Evolutionary conservation across 164 flowering plant species (phyloP).

Genomic region (Hamamelis virginiana): DNA sequence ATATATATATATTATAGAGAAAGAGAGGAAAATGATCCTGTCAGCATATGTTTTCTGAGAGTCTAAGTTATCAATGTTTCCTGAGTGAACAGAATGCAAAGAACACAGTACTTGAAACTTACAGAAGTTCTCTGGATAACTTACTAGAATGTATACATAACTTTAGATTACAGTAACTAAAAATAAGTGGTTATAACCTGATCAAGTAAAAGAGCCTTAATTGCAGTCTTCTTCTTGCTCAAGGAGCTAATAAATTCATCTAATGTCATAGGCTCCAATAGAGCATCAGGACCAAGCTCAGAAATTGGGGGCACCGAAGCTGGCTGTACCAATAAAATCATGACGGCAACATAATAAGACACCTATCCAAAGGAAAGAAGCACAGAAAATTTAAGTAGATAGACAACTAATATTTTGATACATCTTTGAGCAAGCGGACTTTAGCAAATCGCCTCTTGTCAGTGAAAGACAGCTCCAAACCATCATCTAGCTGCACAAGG

Average conservation of each 20-base stretch:
- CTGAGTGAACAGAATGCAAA: no score
- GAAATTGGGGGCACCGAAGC: conserved; percentile 77
- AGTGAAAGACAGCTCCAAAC: conserved; percentile 92
- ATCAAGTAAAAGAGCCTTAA: conserved; percentile 87
- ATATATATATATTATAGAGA: no score
- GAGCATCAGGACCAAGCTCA: conserved; percentile 97
- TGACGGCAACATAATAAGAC: background rate
- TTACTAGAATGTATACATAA: background rate
- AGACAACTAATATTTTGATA: conserved; percentile 26
- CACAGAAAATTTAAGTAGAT: background rate
- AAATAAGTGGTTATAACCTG: conserved; percentile 48
- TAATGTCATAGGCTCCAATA: conserved; percentile 68
- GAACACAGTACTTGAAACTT: no score
- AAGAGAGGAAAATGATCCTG: no score
- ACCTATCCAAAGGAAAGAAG: background rate
- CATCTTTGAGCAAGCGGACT: conserved; percentile 94
- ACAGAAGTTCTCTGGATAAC: no score
- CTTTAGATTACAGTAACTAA: background rate
- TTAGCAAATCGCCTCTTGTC: conserved; percentile 96
- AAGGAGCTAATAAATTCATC: conserved; percentile 58
- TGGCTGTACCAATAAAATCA: conserved; percentile 57
- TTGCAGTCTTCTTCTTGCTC: conserved; percentile 78
- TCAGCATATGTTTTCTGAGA: no score
- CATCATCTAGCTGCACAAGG: conserved; percentile 80
- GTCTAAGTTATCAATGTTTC: no score